phyloP scores from a whole-genome alignment of 345 rosid species.

The Chamaenerion angustifolium region DNA sequence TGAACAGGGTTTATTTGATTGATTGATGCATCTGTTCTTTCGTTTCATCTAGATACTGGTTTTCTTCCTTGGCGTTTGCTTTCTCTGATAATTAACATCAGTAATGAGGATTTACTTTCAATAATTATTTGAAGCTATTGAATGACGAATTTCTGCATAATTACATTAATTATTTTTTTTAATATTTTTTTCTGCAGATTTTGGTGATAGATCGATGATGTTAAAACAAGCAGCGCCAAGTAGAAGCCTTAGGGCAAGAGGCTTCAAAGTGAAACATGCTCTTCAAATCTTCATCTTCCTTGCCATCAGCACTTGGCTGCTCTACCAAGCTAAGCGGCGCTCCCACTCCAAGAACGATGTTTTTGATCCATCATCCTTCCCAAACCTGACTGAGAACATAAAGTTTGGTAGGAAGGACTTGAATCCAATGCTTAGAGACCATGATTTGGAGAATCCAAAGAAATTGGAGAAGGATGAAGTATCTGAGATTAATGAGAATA shows the following conservation, averaged over 20 bases:
- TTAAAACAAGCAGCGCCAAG: constrained; percentile 23
- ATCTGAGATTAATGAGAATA: constrained; percentile 15
- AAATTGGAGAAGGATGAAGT: constrained; percentile 12
- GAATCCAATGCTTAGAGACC: constrained; percentile 9
- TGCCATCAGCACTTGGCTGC: constrained; percentile 39
- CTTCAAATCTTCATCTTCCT: constrained; percentile 37
- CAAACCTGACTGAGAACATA: constrained; percentile 8
- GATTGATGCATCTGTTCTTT: no score
- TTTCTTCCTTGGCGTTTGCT: no score
- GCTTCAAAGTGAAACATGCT: constrained; percentile 44
- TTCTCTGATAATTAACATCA: no score
- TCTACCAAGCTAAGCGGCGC: constrained; percentile 36
- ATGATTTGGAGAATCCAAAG: neutral
- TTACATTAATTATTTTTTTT: no score
- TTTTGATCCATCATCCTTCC: constrained; percentile 1
- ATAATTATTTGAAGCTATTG: no score
- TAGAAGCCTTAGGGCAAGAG: constrained; percentile 37
- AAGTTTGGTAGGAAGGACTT: constrained; percentile 48
- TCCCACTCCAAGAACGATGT: constrained; percentile 11
- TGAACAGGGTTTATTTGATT: no score
- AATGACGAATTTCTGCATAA: no score
- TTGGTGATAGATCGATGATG: constrained; percentile 11
- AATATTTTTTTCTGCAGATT: no score
- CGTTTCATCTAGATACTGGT: no score
- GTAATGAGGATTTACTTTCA: no score